Base-by-base conservation (phyloP, 2,329 filamentous ascomycete genomes). In the Ophiosphaerella herpotricha region DNA sequence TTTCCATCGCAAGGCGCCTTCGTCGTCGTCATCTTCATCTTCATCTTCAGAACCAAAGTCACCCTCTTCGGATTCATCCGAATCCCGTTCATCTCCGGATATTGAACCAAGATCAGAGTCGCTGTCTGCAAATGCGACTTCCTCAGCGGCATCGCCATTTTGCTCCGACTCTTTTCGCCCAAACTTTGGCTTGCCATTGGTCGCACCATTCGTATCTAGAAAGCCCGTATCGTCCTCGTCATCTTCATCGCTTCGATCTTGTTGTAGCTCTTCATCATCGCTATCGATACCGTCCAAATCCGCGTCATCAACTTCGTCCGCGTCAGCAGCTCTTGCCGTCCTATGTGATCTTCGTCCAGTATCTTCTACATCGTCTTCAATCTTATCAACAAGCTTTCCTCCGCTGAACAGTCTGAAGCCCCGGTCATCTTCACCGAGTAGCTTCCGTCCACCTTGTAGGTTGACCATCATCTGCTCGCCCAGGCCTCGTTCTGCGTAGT, bases 71-170 rank as follows among this genome's bases (percentile, higher is more conserved):
- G 62, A 50, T 4, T 66, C 66, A 9, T 68, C 63, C 8, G 63
- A 40, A 35, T 71, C 66, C 2, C 46, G 58, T 26, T 71, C 82
- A 7, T 84, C 82, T 7, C 77, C 80, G 7, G 90, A 96, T 56
- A 97, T 75, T 3, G 93, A 96, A 6, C 94, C 94, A 4, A 99
- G 81, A 70, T 99, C 95, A 0, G 94, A 99, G 72, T 99, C 95
- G 66, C 91, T 96, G 67, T 99, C 94, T 12, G 94, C 94, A 77
- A 97, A 99, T 1, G 86, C 90, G 49, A 97, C 65, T 46, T 96
- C 90, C 26, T 85, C 89, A 21, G 85, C 54, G 7, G 53, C 43
- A 42, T 64, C 50, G 11, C 60, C 67, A 37, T 70, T 67, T 7
- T 41, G 36, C 4, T 67, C 65, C 23, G 64, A 61, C 24, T 71